These are phyloP conservation scores for Phytophthora melonis DNA, from an alignment of 352 stramenopile genomes.

Conservation along the genomic window DNA sequence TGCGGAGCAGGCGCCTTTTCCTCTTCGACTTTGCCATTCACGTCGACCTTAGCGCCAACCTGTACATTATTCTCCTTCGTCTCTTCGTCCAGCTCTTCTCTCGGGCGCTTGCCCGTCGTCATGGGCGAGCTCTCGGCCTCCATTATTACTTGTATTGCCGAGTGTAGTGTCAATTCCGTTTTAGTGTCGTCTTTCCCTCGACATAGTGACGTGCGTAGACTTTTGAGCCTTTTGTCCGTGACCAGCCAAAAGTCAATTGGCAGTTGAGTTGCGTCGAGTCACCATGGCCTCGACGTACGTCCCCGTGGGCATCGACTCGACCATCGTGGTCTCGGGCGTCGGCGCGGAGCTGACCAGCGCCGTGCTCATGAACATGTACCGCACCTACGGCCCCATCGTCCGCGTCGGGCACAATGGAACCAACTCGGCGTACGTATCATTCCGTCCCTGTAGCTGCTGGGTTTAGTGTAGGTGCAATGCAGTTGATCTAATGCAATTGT, in stretches of 20 bases:
- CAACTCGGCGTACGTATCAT: conserved; percentile 65
- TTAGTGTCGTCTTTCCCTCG: conserved; percentile 10
- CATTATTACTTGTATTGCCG: too few species aligned
- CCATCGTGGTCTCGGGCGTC: conserved; percentile 66
- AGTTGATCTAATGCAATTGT: conserved; percentile 3
- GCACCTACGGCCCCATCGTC: conserved; percentile 63
- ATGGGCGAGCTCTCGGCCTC: not conserved
- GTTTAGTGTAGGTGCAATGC: not conserved
- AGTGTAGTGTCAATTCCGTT: not conserved
- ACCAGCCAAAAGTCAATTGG: conserved; percentile 39
- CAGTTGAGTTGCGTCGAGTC: conserved; percentile 1
- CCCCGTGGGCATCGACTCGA: not conserved
- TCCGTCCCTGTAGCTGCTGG: too few species aligned
- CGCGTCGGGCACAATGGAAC: conserved; percentile 55
- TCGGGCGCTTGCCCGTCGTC: conserved; percentile 16
- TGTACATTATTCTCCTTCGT: conserved; percentile 9
- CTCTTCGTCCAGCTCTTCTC: not conserved
- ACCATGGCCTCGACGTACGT: conserved; percentile 14
- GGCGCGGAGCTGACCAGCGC: conserved; percentile 42
- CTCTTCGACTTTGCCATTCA: conserved; percentile 21
- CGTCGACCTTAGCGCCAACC: conserved; percentile 6
- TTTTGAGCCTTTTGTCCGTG: conserved; percentile 5
- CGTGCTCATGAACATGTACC: conserved; percentile 67
- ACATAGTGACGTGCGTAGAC: conserved; percentile 17
- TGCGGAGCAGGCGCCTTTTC: conserved; percentile 10